Evolutionary conservation across 352 stramenopile species (phyloP), one percentile per base, ranked within the genome.

Genomic region (Globisporangium solare): DNA sequence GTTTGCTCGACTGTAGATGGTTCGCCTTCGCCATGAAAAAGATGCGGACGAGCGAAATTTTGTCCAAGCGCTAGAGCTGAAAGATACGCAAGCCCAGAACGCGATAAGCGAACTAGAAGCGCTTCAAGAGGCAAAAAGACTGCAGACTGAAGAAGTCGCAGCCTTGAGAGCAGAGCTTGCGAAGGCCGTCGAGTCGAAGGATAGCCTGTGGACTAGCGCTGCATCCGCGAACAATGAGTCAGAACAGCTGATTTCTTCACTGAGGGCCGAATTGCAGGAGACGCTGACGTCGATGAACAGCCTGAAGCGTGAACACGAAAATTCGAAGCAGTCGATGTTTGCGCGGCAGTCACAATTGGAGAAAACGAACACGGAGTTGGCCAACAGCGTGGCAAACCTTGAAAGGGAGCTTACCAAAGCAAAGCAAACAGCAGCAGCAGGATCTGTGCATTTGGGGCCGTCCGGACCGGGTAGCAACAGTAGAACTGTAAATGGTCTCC

Each of bases 261-360:
- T 92, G 18, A 75, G 78, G 0, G 56, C 69, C 0, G 84, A 94
- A 40, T 59, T 94, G 2, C 69, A 88, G 41, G 82, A 94, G 8
- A 85, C 82, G 27, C 59, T 88, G 47, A 69, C 72, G 11, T 56
- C 61, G 32, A 74, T 88, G 60, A 76, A 64, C 32, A 74, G 66
- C 15, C 57, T 89, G 22, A 92, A 92, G 61, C 74, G 69, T 10
- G 82, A 92, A 58, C 68, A 86, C 22, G 67, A 67, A 2, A 76
- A 88, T 27, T 64, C 79, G 3, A 92, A 91, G 56, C 61, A 71
- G 32, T 68, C 72, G 7, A 90, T 90, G 78, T 92, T 82, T 51
- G 67, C 73, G 21, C 79, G 82, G 11, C 84, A 94, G 63, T 77
- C 74, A 31, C 74, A 86, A 49, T 66, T 94, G 37, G 84, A 94